Percentiles rank a stretch among this genome's conserved stretches.
Evolutionary conservation across 1,284 basidiomycete genomes (phyloP).

Genomic region (Austroboletus olivaceoglutinosus): DNA sequence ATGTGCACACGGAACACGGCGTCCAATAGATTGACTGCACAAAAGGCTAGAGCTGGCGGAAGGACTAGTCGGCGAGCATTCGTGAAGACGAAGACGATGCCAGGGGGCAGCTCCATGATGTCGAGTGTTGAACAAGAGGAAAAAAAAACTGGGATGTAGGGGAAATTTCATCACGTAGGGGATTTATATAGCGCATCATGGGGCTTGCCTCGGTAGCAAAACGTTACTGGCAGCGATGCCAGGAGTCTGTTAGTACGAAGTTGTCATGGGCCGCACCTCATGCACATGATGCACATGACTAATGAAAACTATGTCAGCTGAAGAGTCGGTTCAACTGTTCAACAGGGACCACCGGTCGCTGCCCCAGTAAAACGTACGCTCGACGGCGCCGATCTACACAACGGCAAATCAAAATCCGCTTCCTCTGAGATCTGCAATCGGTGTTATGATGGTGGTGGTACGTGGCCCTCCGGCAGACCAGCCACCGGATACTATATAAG

Average conservation of each 20-base stretch:
- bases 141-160: neutral
- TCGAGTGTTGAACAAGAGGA: neutral
- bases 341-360: too few species aligned
- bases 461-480: conserved; percentile 15
- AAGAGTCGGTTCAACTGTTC: too few species aligned
- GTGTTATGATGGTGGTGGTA: conserved; percentile 1
- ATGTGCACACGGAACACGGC: conserved; percentile 1
- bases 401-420: conserved; percentile 10
- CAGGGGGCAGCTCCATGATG: conserved; percentile 29
- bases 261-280: too few species aligned
- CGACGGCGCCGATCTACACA: conserved; percentile 8
- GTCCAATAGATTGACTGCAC: conserved; percentile 8
- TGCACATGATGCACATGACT: too few species aligned
- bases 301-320: too few species aligned
- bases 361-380: neutral
- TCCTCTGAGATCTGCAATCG: conserved; percentile 12
- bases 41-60: conserved; percentile 19
- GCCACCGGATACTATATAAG: conserved; percentile 12
- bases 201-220: too few species aligned
- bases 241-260: too few species aligned
- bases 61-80: conserved; percentile 20
- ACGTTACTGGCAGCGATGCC: too few species aligned
- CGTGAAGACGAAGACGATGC: conserved; percentile 21
- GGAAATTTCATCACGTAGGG: neutral
- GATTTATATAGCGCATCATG: neutral